Conservation (phyloP, 2,329 filamentous ascomycete species). For the Clonostachys rosea region DNA sequence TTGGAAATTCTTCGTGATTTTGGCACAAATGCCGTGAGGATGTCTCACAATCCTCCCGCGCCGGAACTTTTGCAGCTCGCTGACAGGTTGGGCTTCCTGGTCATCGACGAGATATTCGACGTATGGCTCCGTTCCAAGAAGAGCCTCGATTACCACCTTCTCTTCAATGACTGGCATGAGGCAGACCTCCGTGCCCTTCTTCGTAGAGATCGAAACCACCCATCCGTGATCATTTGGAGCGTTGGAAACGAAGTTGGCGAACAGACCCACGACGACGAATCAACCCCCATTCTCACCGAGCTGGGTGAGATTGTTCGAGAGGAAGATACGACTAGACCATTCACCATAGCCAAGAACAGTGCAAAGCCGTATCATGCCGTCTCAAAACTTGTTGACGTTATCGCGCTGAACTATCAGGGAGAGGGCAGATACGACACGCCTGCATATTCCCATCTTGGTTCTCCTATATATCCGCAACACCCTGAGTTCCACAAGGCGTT, state of each 20-base stretch:
- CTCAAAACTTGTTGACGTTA: conserved; percentile 34
- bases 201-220: conserved; percentile 50
- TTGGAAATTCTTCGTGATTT: conserved; percentile 41
- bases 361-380: conserved; percentile 32
- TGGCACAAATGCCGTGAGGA: conserved; percentile 44
- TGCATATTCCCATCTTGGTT: conserved; percentile 17
- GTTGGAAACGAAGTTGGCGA: conserved; percentile 49
- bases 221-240: conserved; percentile 46
- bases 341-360: conserved; percentile 39
- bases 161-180: conserved; percentile 49
- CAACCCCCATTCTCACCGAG: too few species aligned
- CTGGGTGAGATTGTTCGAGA: conserved; percentile 34
- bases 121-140: conserved; percentile 38
- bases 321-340: conserved; percentile 41
- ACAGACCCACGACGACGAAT: conserved; percentile 26
- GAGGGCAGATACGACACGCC: conserved; percentile 32
- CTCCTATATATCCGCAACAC: conserved; percentile 23
- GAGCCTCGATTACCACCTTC: conserved; percentile 40
- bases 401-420: conserved; percentile 50
- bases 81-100: conserved; percentile 42
- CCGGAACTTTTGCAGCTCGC: conserved; percentile 42
- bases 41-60: conserved; percentile 47
- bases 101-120: conserved; percentile 50
- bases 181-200: conserved; percentile 43
- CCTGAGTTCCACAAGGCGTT: conserved; percentile 35